phyloP scores from a whole-genome alignment of 306 rosid species.

The Rosa lucieae region DNA sequence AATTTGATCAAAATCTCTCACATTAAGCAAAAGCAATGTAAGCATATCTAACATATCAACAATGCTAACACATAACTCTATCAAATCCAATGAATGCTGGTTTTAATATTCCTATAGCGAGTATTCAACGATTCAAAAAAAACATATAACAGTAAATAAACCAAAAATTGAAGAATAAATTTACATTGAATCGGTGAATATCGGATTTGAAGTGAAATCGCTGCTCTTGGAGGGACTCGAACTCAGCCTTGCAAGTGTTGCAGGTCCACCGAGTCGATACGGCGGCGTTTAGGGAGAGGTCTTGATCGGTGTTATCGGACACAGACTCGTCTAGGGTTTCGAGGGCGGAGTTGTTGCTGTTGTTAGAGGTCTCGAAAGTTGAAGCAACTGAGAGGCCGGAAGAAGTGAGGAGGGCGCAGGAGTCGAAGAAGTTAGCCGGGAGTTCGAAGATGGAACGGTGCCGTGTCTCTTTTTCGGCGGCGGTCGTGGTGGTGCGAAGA shows the following conservation, averaged over 20 bases:
- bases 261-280: conserved; percentile 65
- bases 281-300: conserved; percentile 35
- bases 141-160: neutral
- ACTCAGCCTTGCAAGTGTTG: conserved; percentile 80
- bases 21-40: neutral
- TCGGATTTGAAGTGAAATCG: conserved; percentile 97
- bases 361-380: conserved; percentile 29
- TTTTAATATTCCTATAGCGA: neutral
- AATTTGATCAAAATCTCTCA: neutral
- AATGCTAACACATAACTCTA: neutral
- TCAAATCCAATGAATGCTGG: neutral
- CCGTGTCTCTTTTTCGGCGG: conserved; percentile 46
- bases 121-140: neutral
- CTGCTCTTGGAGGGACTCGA: conserved; percentile 86
- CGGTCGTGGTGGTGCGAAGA: conserved; percentile 16
- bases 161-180: neutral
- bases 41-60: neutral
- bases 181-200: conserved; percentile 93
- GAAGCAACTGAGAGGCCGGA: conserved; percentile 38
- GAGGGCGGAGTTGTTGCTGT: conserved; percentile 5
- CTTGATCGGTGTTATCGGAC: conserved; percentile 24
- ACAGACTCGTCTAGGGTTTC: conserved; percentile 37
- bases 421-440: conserved; percentile 55
- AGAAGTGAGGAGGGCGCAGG: conserved; percentile 58
- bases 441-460: conserved; percentile 67